Base-by-base conservation (phyloP, 352 stramenopile species). In the Phytophthora melonis region DNA sequence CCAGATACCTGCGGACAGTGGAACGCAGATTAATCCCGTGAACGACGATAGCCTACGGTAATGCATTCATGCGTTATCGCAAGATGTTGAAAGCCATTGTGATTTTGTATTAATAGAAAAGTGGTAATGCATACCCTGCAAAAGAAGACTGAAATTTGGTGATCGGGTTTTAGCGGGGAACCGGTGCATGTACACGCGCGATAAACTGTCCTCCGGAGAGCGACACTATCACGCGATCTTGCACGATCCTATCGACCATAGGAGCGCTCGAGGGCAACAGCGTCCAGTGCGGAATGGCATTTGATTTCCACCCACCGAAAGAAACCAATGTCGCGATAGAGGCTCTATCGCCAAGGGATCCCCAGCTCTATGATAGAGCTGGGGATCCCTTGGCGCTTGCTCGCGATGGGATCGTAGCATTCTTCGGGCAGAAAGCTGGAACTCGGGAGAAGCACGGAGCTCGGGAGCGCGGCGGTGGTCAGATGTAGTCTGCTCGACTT, bases 401-500 rank as follows among this genome's bases (percentile, higher is more conserved):
- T 6, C 14, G 10, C 39, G 39, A 18, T 14, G 39, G 5, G 39
- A 47, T 25, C 23, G 39, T 10, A 47, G 39, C 30, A 32, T 32
- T 47, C 9, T 52, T 52, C 3, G 5, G 11, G 47, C 47, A 16
- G n/a, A 54, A n/a, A 27, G 47, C 18, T 27, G 47, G 47, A 21
- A 54, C 18, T 21, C 41, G 41, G 41, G 41, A 49, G 19, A 19
- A 16, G 21, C 41, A 50, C 21, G 41, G 41, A 21, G 4, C 10
- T 56, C 23, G 23, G 23, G 58, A 27, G 16, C 25, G 5, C 14
- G 39, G 16, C 18, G 60, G 25, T 71, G 49, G 56, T 66, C 64
- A 66, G 64, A 66, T 53, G 45, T 21, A 55, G 56, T 66, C 64
- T 56, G 64, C 23, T 68, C 50, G 50, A 7, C 23, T 25, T 25